Conservation (phyloP, 2,329 filamentous ascomycete species). For the Diplodia intermedia region DNA sequence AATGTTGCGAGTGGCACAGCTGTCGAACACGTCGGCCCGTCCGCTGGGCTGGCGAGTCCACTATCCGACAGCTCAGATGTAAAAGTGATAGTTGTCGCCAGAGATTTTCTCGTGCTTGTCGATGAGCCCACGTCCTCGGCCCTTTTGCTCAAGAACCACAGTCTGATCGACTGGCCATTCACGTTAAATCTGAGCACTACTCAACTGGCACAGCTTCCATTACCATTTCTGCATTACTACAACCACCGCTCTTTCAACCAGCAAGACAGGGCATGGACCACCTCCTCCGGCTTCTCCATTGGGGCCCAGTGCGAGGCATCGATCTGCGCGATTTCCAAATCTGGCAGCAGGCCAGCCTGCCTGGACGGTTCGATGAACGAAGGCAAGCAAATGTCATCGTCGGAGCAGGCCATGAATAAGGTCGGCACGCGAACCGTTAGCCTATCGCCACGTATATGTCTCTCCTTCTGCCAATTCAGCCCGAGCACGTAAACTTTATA, state of each 20-base stretch:
- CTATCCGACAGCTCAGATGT: background rate
- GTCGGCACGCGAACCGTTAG: conserved; percentile 47
- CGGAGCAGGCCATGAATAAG: conserved; percentile 46
- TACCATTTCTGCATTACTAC: background rate
- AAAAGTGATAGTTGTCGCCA: background rate
- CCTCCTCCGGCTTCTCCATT: conserved; percentile 47
- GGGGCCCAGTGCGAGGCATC: conserved; percentile 48
- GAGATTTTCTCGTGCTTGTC: background rate
- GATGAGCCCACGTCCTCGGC: background rate
- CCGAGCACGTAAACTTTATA: conserved; percentile 44
- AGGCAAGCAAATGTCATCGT: conserved; percentile 47
- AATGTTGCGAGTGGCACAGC: background rate
- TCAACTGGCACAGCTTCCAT: background rate
- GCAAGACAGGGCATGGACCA: conserved; percentile 30
- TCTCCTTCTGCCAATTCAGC: conserved; percentile 42
- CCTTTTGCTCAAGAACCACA: background rate
- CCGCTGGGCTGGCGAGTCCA: background rate
- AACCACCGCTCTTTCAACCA: conserved; percentile 16
- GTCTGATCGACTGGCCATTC: background rate
- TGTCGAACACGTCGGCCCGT: background rate
- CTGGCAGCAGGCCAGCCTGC: conserved; percentile 41
- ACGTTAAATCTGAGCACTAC: background rate
- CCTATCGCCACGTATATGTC: conserved; percentile 37
- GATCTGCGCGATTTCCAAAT: conserved; percentile 45
- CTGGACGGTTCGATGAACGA: conserved; percentile 42